These are phyloP conservation scores for Globisporangium splendens DNA, from an alignment of 352 stramenopile species.

Conservation along the genomic window DNA sequence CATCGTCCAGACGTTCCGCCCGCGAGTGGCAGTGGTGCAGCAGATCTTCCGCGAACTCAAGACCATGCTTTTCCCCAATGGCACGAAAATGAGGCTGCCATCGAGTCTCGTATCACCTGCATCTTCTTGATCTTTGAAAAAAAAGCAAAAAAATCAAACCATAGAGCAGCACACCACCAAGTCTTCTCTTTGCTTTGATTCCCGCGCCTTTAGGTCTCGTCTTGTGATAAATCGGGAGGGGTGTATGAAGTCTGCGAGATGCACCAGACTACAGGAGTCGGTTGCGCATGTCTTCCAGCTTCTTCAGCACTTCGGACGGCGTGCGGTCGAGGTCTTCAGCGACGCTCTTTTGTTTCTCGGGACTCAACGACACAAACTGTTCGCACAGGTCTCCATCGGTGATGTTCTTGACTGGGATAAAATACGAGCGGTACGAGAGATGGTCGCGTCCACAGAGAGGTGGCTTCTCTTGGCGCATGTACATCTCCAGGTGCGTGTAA, in stretches of 20 bases:
- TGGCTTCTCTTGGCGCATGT: slow-evolving; percentile 87
- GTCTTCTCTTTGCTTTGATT: no score
- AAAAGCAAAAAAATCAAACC: no score
- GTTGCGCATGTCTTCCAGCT: slow-evolving; percentile 98
- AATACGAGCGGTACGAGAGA: slow-evolving; percentile 97
- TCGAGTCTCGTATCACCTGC: slow-evolving; percentile 1
- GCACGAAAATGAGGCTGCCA: slow-evolving; percentile 47
- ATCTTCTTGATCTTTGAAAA: background rate
- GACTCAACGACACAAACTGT: slow-evolving; percentile 90
- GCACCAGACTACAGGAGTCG: slow-evolving; percentile 85
- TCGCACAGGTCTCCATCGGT: slow-evolving; percentile 98
- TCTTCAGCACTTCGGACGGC: slow-evolving; percentile 97
- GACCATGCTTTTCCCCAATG: slow-evolving; percentile 50
- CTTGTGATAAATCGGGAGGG: no score
- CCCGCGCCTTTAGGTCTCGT: no score
- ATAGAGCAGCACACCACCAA: no score
- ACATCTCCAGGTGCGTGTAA: slow-evolving; percentile 98
- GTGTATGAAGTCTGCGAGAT: no score
- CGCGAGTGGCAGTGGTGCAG: slow-evolving; percentile 59
- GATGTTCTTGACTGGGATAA: slow-evolving; percentile 97
- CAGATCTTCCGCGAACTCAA: slow-evolving; percentile 66
- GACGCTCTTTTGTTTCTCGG: slow-evolving; percentile 95
- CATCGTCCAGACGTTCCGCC: slow-evolving; percentile 52
- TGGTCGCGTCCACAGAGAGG: slow-evolving; percentile 96
- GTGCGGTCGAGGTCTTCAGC: slow-evolving; percentile 94